phyloP scores from a whole-genome alignment of 331 rosid genomes.

The Malus hybrid region DNA sequence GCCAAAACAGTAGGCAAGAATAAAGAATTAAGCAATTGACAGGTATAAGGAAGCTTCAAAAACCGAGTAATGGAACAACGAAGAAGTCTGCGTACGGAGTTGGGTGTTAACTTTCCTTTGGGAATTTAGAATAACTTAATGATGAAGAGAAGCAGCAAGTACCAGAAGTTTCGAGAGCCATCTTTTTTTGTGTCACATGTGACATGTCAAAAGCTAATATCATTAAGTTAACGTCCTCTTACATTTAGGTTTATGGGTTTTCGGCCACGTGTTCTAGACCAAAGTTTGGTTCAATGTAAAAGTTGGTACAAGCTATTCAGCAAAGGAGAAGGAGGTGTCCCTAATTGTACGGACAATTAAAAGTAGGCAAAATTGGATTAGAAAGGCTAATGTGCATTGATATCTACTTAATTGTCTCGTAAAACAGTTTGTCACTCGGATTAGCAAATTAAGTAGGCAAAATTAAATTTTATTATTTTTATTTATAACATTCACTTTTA shows the following conservation, averaged over 20 bases:
- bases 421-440: no score
- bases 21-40: background rate
- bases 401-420: no score
- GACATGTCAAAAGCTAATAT: background rate
- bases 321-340: slow-evolving; percentile 5
- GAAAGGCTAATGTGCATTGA: no score
- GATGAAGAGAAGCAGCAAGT: background rate
- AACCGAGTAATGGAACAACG: no score
- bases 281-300: background rate
- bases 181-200: background rate
- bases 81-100: background rate
- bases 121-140: no score
- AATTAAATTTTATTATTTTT: no score
- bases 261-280: background rate
- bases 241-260: background rate
- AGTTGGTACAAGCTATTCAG: slow-evolving; percentile 14
- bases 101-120: background rate
- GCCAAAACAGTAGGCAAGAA: background rate
- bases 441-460: no score
- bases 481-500: no score
- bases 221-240: no score
- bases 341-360: no score
- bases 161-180: background rate
- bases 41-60: background rate
- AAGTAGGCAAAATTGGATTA: no score